phyloP scores from a whole-genome alignment of 1,284 basidiomycete genomes.

The Naganishia sp. region DNA sequence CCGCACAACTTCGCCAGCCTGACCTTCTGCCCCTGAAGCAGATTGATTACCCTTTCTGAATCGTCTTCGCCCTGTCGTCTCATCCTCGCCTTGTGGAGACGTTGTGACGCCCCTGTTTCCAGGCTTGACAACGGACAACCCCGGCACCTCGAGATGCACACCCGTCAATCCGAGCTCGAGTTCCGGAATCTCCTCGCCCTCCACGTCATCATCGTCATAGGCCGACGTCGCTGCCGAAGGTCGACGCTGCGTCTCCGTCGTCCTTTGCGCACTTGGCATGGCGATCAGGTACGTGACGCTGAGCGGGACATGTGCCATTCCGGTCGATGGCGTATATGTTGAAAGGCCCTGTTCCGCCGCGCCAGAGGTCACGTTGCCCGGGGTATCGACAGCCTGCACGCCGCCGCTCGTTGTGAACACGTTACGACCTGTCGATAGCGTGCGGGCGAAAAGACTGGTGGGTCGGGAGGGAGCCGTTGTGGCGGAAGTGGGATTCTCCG shows the following conservation, averaged over 20 bases:
- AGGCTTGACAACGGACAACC: background rate
- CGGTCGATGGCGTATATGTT: slow-evolving; percentile 11
- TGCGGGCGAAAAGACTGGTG: slow-evolving; percentile 18
- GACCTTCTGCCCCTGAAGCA: background rate
- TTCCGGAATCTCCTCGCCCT: slow-evolving; percentile 30
- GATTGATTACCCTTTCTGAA: slow-evolving; percentile 2
- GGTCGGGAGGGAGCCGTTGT: background rate
- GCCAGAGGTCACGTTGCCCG: background rate
- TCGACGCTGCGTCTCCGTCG: background rate
- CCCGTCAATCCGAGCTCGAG: slow-evolving; percentile 24
- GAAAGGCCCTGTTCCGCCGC: background rate
- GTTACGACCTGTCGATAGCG: slow-evolving; percentile 21
- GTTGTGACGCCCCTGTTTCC: background rate
- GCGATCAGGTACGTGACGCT: slow-evolving; percentile 30
- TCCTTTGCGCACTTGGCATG: slow-evolving; percentile 22
- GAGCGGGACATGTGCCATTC: slow-evolving; percentile 17
- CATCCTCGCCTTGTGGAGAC: background rate
- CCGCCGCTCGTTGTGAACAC: slow-evolving; percentile 5
- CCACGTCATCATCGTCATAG: slow-evolving; percentile 5
- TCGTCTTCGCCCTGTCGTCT: background rate
- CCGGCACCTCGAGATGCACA: slow-evolving; percentile 20
- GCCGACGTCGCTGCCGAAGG: background rate
- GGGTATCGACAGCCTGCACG: background rate
- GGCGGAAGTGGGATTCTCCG: background rate
- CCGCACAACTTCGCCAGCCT: background rate